phyloP scores from a whole-genome alignment of 2,329 filamentous ascomycete genomes.

The Fusarium siculi region DNA sequence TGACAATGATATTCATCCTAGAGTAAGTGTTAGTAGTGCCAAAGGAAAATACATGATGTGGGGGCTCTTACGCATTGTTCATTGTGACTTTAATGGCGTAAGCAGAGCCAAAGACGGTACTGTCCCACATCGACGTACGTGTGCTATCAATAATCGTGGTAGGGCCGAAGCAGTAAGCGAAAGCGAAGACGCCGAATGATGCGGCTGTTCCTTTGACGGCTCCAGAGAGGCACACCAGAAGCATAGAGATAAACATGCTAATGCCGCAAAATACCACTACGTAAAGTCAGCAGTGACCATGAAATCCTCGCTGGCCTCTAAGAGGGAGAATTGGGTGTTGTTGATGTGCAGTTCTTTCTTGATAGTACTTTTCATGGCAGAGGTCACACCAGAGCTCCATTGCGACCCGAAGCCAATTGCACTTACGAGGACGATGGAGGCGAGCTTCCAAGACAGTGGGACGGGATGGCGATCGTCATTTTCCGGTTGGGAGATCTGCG shows the following conservation, averaged over 20 bases:
- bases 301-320: conserved; percentile 69
- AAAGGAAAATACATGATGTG: fast-evolving
- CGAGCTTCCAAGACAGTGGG: conserved; percentile 34
- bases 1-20: not conserved
- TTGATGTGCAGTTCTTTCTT: conserved; percentile 69
- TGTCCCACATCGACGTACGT: conserved; percentile 67
- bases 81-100: conserved; percentile 69
- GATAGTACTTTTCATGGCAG: conserved; percentile 68
- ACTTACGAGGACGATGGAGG: conserved; percentile 58
- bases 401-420: conserved; percentile 67
- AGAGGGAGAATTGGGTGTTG: conserved; percentile 66
- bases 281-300: conserved; percentile 57
- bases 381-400: conserved; percentile 67
- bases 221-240: conserved; percentile 61
- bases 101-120: conserved; percentile 67
- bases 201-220: conserved; percentile 63
- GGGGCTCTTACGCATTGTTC: conserved; percentile 56
- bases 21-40: not conserved
- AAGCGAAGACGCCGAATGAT: conserved; percentile 67
- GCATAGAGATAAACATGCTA: conserved; percentile 63
- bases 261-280: conserved; percentile 6
- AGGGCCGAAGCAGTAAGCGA: conserved; percentile 64
- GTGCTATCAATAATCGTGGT: conserved; percentile 69
- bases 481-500: not conserved
- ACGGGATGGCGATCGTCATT: not conserved